Evolutionary conservation across 2,329 filamentous ascomycete genomes (phyloP), one percentile per base, ranked within the genome.

Genomic region (Xylariaceae sp.): DNA sequence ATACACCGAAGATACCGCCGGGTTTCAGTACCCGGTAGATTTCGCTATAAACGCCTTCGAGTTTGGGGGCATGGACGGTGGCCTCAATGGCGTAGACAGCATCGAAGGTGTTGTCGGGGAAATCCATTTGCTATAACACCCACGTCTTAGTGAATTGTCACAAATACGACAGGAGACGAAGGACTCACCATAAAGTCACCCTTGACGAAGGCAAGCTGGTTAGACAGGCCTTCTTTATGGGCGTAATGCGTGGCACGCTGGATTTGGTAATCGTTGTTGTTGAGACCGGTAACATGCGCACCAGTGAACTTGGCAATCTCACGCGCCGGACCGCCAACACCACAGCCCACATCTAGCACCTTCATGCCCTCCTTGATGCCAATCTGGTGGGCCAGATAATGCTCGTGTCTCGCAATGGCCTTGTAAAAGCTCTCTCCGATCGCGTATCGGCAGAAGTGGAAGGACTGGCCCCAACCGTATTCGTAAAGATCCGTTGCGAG

Each of bases 181-280:
- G 35, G 12, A 51, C 73, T 53, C 61, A 81, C 79, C 92, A 97
- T 97, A 72, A 99, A 99, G 69, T 97, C 92, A 51, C 91, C 92
- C 81, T 97, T 96, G 69, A 90, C 87, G 67, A 90, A 97, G 60
- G 80, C 80, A 63, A 96, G 76, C 76, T 96, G 90, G 67, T 89
- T 73, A 1, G 86, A 80, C 50, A 97, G 77, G 50, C 86, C 86
- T 74, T 95, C 89, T 73, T 90, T 89, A 59, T 80, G 74, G 2
- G 91, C 90, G 70, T 96, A 96, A 52, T 80, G 78, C 11, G 85
- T 91, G n/a, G 91, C 92, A 62, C 94, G 89, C 71, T 96, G 84
- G 63, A 97, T 96, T 77, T 97, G 94, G 79, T 99, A 99, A 76
- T 96, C 90, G 74, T 97, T 97, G 84, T 96, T 97, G 84, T 97